Base-by-base conservation (phyloP, 495 filamentous ascomycete species). In the Neurospora sp. region DNA sequence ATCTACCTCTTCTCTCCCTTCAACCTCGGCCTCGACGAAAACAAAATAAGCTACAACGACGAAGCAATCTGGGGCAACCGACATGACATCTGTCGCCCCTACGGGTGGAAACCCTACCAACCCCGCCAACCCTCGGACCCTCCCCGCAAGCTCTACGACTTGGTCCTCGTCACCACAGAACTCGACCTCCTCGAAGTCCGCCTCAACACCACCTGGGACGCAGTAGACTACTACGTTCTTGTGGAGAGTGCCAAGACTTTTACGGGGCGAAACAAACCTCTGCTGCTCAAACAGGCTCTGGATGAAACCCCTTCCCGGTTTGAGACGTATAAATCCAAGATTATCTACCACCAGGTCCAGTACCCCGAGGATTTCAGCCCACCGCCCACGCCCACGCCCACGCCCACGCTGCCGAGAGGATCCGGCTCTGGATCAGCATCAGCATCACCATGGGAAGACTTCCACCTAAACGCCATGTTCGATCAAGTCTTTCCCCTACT, bases 151-250 rank as follows among this genome's bases (percentile, higher is more conserved):
- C 80, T 88, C 39, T 89, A 87, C 76, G 87, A 89, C 74, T 78
- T 89, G 8, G 80, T 87, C 37, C 82, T 87, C 77, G 74, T 88
- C 74, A 86, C 85, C 75, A 85, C 82, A 17, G 87, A 88, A 79
- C 82, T 88, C 35, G 87, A 88, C 74, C 86, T 85, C 83, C 80
- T 89, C 73, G 87, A 89, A 70, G 85, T 89, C 70, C 85, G 86
- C 31, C 79, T 89, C n/a, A 82, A 87, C 78, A 83, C 81, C 44
- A 82, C 84, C 39, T 83, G 82, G 61, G 71, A 81, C 61, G 73
- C 80, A 20, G 84, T 89, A 59, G 87, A 89, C 77, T 88, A 87
- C 78, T 88, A 87, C 73, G 82, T 89, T 75, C 81, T 89, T 27
- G 83, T 88, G 20, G 87, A 88, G 78, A 78, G 82, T 17, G 71